Conservation (phyloP, 371 early-diverging fungal species). For the Conidiobolus incongruus region DNA sequence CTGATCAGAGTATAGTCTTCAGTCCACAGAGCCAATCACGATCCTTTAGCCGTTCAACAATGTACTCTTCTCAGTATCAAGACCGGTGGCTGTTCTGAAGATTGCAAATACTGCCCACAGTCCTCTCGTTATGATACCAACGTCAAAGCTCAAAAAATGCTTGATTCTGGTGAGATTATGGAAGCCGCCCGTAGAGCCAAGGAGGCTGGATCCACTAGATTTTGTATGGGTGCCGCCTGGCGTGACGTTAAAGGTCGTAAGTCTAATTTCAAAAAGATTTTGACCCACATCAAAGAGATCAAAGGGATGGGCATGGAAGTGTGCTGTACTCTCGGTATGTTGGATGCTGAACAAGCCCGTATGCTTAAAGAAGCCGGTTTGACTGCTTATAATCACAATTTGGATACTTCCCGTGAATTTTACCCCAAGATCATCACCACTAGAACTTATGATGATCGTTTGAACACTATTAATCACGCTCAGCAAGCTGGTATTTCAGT, state of each 20-base stretch:
- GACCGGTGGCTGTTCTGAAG: conserved; percentile 76
- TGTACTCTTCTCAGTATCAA: conserved; percentile 65
- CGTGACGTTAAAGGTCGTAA: conserved; percentile 61
- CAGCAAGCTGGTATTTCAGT: conserved; percentile 65
- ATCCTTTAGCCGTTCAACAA: conserved; percentile 58
- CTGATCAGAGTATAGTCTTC: conserved; percentile 22
- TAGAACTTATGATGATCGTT: conserved; percentile 57
- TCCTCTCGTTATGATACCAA: conserved; percentile 50
- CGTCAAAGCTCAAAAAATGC: conserved; percentile 50
- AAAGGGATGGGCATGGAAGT: conserved; percentile 80
- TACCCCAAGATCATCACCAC: conserved; percentile 75
- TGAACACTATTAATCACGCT: conserved; percentile 49
- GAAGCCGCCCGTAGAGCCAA: conserved; percentile 57
- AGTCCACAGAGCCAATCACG: conserved; percentile 49
- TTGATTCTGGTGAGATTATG: conserved; percentile 44
- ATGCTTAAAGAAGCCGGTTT: conserved; percentile 61
- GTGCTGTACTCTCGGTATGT: conserved; percentile 74
- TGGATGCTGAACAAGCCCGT: conserved; percentile 48
- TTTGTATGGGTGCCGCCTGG: conserved; percentile 78
- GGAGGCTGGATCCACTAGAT: conserved; percentile 55
- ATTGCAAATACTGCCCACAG: conserved; percentile 71
- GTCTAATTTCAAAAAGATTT: conserved; percentile 61
- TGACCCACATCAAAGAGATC: conserved; percentile 52
- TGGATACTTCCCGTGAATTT: conserved; percentile 64
- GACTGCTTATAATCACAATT: conserved; percentile 80